Evolutionary conservation across 2,329 filamentous ascomycete species (phyloP), one percentile per base, ranked within the genome.

Genomic region (Aspergillus ustus): DNA sequence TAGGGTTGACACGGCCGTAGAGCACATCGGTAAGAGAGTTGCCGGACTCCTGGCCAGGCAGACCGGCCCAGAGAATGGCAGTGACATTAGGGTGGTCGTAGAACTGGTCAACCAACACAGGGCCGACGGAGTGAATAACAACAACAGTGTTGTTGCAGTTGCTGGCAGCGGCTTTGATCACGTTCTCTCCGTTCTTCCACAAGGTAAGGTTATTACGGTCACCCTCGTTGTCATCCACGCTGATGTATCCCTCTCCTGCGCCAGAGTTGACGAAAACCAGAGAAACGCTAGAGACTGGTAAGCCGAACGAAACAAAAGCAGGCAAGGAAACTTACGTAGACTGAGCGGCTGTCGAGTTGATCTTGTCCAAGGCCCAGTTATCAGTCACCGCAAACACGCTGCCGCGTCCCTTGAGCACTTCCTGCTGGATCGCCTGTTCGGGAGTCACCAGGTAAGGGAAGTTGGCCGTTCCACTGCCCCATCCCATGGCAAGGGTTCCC

Each of bases 171-270:
- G 90, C 92, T 77, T 90, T 85, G 78, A 98, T 91, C 59, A 98
- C 80, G 0, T 85, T 83, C 57, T 98, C 92, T 45, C 92, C 93
- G 61, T 88, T 85, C 63, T 89, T 84, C 94, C 94, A 98, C 0
- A 97, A 82, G 0, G 93, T 97, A 43, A 99, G 83, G 78, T 99
- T 97, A 71, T 93, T 93, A 57, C 95, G 89, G 76, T 98, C 94
- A 61, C 95, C 95, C 62, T 84, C 81, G 74, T 97, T 97, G 57
- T 87, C 90, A 65, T 93, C 94, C 1, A 96, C 86, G 29, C 80
- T 84, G 71, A 98, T 92, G 79, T 87, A 97, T 6, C 92, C 93
- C 78, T 98, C 95, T 57, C 94, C 94, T 3, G 90, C 86, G 73
- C 93, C 85, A 15, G 93, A 89, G 68, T 97, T 97, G 71, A 91